Evolutionary conservation across 495 filamentous ascomycete species (phyloP), one percentile per base, ranked within the genome.

Genomic region (Neurospora sp.): DNA sequence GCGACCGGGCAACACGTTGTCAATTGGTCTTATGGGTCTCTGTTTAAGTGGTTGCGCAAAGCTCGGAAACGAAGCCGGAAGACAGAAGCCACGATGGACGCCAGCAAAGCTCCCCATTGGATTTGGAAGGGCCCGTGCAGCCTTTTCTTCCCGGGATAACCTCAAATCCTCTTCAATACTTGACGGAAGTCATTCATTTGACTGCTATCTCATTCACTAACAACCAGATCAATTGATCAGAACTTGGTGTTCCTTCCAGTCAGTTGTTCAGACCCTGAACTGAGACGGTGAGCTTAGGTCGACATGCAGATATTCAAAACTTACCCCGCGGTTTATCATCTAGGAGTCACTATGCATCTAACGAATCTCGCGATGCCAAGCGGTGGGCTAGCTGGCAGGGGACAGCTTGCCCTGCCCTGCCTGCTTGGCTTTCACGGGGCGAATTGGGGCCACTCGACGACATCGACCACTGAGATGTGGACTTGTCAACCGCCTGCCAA

Each of bases 31-130:
- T 34, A 66, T 66, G 54, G 54, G 54, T 66, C 54, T 34, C 54
- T 34, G 54, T 66, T 66, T 36, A 66, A 66, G 54, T 66, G 54
- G 54, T 66, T 66, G 54, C 28, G 54, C 54, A 62, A 34, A 31
- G 54, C 54, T 62, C 54, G 28, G 54, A 62, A 62, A 62, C 48
- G 24, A 62, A 10, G 45, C 24, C 13, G 48, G 54, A 62, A 77
- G 54, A 62, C 75, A 71, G 71, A 71, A 40, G 72, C 43, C 66
- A 66, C 54, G 54, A 66, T 66, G 54, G 54, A 36, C 9, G 54
- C 54, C 54, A 66, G 54, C 54, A 66, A 66, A 66, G 28, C 54
- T 66, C 54, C 15, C 13, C 28, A 34, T 62, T 62, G 28, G 28
- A 62, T 19, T 2, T 34, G 54, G 3, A 19, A 9, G 6, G 54